Base-by-base conservation (phyloP, 345 rosid species). In the Punica granatum region DNA sequence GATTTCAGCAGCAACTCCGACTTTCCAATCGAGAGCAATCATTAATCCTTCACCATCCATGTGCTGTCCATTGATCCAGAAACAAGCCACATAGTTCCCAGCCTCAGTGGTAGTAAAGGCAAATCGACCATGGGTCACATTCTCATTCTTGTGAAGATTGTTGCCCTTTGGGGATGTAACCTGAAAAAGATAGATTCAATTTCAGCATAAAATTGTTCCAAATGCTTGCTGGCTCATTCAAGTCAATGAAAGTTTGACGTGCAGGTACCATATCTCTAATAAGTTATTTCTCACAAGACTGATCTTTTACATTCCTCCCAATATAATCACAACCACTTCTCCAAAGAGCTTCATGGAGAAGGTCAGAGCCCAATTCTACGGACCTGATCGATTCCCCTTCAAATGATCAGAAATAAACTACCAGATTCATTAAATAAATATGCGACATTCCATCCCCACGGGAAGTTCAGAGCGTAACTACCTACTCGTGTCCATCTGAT, bases 11-110 rank as follows among this genome's bases (percentile, higher is more conserved):
- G 92, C 87, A 16, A 91, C 82, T 63, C 98, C 98, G n/a, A 68
- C 86, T 84, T 77, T 90, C 98, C 97, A 93, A 74, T 93, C 97
- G 46, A 93, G 75, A 56, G 92, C 84, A 49, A 93, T 76, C 63
- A 85, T 90, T 26, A 77, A 32, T 28, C 71, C 78, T 39, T 66
- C 72, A 36, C 71, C 70, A 42, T 72, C 76, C 28, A 74, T 82
- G 25, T 69, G 78, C 14, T 43, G 69, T 14, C 72, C 69, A 66
- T 79, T 87, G 71, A 73, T 30, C 90, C 83, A 87, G 83, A 93
- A 93, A 75, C 98, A 92, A 65, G 92, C 92, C 69, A 77, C 2
- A 77, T 84, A 83, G 77, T 81, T 78, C 67, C 98, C 97, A 12
- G 72, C 74, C 80, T 90, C 96, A 3, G 69, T 58, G 28, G 97